These are phyloP conservation scores for Grosmannia serpens DNA, from an alignment of 2,329 filamentous ascomycete species.

Conservation along the genomic window DNA sequence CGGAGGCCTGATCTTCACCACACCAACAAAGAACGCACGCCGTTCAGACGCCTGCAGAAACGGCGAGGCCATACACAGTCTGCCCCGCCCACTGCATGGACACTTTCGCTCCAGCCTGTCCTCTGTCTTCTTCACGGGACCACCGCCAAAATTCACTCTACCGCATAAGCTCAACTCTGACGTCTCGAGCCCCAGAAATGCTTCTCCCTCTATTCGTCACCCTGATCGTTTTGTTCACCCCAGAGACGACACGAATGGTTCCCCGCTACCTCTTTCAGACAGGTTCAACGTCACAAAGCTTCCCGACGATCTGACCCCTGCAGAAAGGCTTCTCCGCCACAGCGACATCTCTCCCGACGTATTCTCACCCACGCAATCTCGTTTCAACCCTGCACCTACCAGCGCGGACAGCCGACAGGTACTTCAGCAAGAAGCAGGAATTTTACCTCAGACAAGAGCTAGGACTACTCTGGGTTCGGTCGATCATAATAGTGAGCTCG, in stretches of 20 bases:
- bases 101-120: conserved; percentile 4
- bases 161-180: conserved; percentile 15
- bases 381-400: conserved; percentile 14
- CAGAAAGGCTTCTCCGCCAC: conserved; percentile 34
- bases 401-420: conserved; percentile 13
- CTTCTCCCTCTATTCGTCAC: conserved; percentile 12
- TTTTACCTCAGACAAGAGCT: conserved; percentile 15
- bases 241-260: conserved; percentile 20
- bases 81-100: not conserved
- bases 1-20: not conserved
- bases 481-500: conserved; percentile 1
- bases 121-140: conserved; percentile 8
- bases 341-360: conserved; percentile 28
- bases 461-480: conserved; percentile 16
- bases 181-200: not conserved
- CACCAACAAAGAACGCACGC: not conserved
- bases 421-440: conserved; percentile 19
- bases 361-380: conserved; percentile 26
- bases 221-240: conserved; percentile 41
- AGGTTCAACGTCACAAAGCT: conserved; percentile 35
- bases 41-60: not conserved
- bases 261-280: conserved; percentile 24
- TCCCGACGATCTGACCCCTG: conserved; percentile 26
- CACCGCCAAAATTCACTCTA: conserved; percentile 2
- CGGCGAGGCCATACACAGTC: not conserved